These are phyloP conservation scores for Colletotrichum karsti DNA, from an alignment of 2,329 filamentous ascomycete species.

Conservation along the genomic window DNA sequence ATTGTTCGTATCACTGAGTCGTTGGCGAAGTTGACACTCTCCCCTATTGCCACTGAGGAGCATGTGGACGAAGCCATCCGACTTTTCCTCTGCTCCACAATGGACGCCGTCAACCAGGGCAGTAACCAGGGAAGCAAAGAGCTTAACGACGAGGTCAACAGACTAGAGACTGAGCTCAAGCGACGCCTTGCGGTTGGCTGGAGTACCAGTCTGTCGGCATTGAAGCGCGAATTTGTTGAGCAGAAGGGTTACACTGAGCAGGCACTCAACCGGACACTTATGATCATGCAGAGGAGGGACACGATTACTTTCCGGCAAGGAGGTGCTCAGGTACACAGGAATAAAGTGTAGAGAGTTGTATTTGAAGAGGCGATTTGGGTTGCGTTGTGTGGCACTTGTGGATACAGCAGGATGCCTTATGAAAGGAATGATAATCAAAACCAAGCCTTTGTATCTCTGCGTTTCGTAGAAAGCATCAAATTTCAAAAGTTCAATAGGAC, in stretches of 20 bases:
- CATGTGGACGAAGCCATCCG: conserved; percentile 98
- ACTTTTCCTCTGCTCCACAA: conserved; percentile 93
- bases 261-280: conserved; percentile 82
- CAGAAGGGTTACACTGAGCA: conserved; percentile 90
- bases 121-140: conserved; percentile 85
- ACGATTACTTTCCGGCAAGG: conserved; percentile 85
- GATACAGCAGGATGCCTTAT: conserved; percentile 9
- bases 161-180: conserved; percentile 89
- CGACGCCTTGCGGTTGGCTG: conserved; percentile 91
- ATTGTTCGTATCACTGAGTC: conserved; percentile 98
- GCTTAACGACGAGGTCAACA: conserved; percentile 87
- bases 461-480: not conserved
- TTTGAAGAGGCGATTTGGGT: not conserved
- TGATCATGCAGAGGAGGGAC: conserved; percentile 87
- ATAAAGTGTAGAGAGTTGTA: conserved; percentile 62
- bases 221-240: conserved; percentile 91
- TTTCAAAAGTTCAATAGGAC: not conserved
- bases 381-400: not conserved
- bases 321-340: conserved; percentile 78
- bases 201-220: conserved; percentile 88
- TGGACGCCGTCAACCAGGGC: conserved; percentile 96
- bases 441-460: conserved; percentile 1
- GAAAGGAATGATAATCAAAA: conserved; percentile 24
- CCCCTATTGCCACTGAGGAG: conserved; percentile 84
- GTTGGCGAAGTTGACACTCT: conserved; percentile 88